Evolutionary conservation across 2,329 filamentous ascomycete genomes (phyloP).

Genomic region (Xylaria sp.): DNA sequence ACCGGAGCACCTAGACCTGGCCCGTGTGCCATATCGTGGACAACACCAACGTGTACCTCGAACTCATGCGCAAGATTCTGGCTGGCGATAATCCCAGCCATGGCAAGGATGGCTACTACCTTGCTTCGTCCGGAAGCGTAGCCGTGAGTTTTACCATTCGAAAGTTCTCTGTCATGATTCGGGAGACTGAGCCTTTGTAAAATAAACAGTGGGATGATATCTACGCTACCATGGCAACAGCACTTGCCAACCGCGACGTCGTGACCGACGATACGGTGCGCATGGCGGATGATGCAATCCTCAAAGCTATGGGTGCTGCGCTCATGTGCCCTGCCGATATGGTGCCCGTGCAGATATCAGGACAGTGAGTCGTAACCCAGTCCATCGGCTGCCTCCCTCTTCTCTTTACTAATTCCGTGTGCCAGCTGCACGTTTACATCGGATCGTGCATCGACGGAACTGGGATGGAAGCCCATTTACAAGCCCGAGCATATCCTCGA

Average conservation of each 20-base stretch:
- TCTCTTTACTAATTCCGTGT: slow-evolving; percentile 1
- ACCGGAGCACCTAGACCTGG: slow-evolving; percentile 37
- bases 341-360: slow-evolving; percentile 39
- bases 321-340: slow-evolving; percentile 33
- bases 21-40: slow-evolving; percentile 49
- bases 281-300: slow-evolving; percentile 32
- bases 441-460: slow-evolving; percentile 32
- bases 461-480: slow-evolving; percentile 44
- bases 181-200: neutral
- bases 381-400: neutral
- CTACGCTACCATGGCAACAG: slow-evolving; percentile 41
- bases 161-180: neutral
- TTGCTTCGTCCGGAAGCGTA: slow-evolving; percentile 44
- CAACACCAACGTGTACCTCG: slow-evolving; percentile 42
- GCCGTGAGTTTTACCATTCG: slow-evolving; percentile 21
- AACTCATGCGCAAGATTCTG: slow-evolving; percentile 42
- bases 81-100: slow-evolving; percentile 33
- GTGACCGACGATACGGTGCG: slow-evolving; percentile 36
- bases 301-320: slow-evolving; percentile 39
- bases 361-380: slow-evolving; percentile 33
- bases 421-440: slow-evolving; percentile 39
- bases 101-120: slow-evolving; percentile 45
- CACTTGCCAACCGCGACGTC: slow-evolving; percentile 36
- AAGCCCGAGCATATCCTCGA: slow-evolving; percentile 42
- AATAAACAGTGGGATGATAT: slow-evolving; percentile 42